Evolutionary conservation across 148 eudicot species (phyloP).

Genomic region (Vaccinium macrocarpon): DNA sequence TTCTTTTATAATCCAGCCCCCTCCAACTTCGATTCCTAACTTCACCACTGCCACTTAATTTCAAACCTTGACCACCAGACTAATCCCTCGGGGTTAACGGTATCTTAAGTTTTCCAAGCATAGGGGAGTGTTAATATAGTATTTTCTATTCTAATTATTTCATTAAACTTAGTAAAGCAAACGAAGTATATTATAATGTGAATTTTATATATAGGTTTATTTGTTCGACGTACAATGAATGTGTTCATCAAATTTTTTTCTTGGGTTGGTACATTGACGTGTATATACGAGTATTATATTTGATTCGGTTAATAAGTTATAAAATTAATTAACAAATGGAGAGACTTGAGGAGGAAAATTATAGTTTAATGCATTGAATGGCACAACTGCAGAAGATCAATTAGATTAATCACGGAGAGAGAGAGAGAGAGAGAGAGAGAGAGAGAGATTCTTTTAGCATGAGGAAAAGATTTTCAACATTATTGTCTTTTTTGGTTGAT

Average conservation of each 20-base stretch:
- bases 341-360: neutral
- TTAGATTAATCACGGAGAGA: neutral
- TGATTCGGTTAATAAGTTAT: neutral
- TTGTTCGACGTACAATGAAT: slow-evolving; percentile 9
- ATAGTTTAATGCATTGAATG: slow-evolving; percentile 13
- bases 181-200: neutral
- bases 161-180: neutral
- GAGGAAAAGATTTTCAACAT: neutral
- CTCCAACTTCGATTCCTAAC: no score
- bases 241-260: neutral
- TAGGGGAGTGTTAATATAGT: neutral
- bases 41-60: no score
- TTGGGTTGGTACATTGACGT: neutral
- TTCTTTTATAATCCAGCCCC: no score
- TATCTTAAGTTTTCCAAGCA: neutral
- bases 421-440: neutral
- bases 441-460: neutral
- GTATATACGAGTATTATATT: neutral
- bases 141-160: slow-evolving; percentile 11
- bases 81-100: no score
- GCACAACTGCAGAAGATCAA: neutral
- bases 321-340: neutral
- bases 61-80: no score
- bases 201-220: neutral
- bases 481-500: neutral